A percentile compares a stretch with the other conserved stretches of the same genome.
Evolutionary conservation across 2,329 filamentous ascomycete species (phyloP).

Genomic region (Pestalotiopsis sp.): DNA sequence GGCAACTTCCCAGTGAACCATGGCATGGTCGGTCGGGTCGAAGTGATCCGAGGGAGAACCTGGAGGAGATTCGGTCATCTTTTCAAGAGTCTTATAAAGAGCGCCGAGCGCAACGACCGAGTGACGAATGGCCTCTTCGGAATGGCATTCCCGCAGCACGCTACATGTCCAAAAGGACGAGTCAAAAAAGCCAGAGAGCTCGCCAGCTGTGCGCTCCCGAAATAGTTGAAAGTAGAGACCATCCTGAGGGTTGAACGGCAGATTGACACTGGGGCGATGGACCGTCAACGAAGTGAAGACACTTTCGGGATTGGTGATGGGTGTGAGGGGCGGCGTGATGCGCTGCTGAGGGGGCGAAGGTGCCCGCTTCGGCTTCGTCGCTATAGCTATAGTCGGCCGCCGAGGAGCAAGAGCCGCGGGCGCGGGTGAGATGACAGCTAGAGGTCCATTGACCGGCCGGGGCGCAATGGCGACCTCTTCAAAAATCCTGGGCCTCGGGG

Average conservation of each 20-base stretch:
- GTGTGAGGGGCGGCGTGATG: constrained; percentile 37
- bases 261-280: constrained; percentile 44
- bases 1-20: constrained; percentile 61
- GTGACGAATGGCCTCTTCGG: constrained; percentile 63
- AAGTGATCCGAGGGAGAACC: constrained; percentile 42
- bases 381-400: neutral
- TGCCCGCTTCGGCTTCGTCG: constrained; percentile 15
- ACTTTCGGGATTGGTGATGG: constrained; percentile 18
- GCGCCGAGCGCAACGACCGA: constrained; percentile 68
- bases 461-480: constrained; percentile 48
- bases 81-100: constrained; percentile 68
- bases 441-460: constrained; percentile 36
- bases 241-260: constrained; percentile 55
- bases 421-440: neutral
- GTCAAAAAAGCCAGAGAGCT: constrained; percentile 70
- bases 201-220: constrained; percentile 60
- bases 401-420: neutral
- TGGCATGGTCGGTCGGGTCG: constrained; percentile 40
- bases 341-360: constrained; percentile 13
- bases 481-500: constrained; percentile 43
- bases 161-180: constrained; percentile 66
- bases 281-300: constrained; percentile 31
- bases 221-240: constrained; percentile 66
- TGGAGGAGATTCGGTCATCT: constrained; percentile 53
- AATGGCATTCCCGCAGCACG: constrained; percentile 66